Evolutionary conservation across 495 filamentous ascomycete species (phyloP), one percentile per base, ranked within the genome.

Genomic region (Tuber microsphaerosporum): DNA sequence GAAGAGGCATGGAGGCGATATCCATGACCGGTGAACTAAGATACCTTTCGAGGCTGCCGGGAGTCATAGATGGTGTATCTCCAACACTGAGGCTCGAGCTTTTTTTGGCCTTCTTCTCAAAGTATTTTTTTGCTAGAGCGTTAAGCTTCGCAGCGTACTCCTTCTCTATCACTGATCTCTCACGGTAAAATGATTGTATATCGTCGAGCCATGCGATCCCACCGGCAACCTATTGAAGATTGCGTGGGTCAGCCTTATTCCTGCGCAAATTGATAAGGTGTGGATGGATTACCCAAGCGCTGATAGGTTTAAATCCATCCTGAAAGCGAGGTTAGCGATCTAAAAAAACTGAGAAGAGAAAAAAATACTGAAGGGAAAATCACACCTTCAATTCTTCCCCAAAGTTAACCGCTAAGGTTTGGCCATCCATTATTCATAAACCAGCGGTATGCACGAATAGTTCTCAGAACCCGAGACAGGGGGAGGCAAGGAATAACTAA

Each of bases 151-250:
- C 86, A 76, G 92, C 91, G 84, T 99, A 97, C 83, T 98, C 96
- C 84, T 97, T 97, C 84, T 99, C 95, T 82, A 98, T 97, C 26
- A 83, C 89, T 78, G 93, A 93, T 73, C 96, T 89, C 84, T 99
- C 95, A 45, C 95, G 91, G 86, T 97, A 99, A 85, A 97, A 99
- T 82, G 91, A 90, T 85, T 98, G 93, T 79, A 97, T 92, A 81
- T 99, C 95, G 80, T 97, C 95, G 70, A 99, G 90, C 94, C 94
- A 98, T 71, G 89, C 85, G 82, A 98, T 96, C 75, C 94, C 94
- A 82, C 91, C 90, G 73, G 89, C 87, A 61, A 97, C 92, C 81
- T 83, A 51, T 83, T 84, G 81, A 82, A 82, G 76, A 74, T 80
- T 78, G 76, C 56, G 43, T 45, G 56, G 70, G 56, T 81, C 43